These are phyloP conservation scores for Monascus ruber DNA, from an alignment of 2,329 filamentous ascomycete genomes.

Conservation along the genomic window DNA sequence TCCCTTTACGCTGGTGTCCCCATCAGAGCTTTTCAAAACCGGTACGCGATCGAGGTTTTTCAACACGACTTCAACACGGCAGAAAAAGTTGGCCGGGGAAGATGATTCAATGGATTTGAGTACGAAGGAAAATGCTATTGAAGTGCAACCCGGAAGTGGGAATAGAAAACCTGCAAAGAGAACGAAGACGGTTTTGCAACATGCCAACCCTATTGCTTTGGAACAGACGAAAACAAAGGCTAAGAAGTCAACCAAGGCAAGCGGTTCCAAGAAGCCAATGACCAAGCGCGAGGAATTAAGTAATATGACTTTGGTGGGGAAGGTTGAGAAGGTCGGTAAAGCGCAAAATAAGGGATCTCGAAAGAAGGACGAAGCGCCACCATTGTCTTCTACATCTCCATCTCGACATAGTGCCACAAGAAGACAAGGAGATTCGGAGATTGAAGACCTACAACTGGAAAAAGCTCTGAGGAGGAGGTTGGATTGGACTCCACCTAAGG, in stretches of 20 bases:
- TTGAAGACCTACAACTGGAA: slow-evolving; percentile 20
- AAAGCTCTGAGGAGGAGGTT: slow-evolving; percentile 44
- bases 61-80: not conserved
- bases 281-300: slow-evolving; percentile 13
- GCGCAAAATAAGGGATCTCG: slow-evolving; percentile 4
- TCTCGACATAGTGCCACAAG: slow-evolving; percentile 1
- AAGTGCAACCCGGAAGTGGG: slow-evolving; percentile 6
- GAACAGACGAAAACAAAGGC: slow-evolving; percentile 7
- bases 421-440: slow-evolving; percentile 7
- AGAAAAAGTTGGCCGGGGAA: slow-evolving; percentile 1
- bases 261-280: slow-evolving; percentile 10
- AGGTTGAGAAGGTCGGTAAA: slow-evolving; percentile 21
- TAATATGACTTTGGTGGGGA: slow-evolving; percentile 25
- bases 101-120: slow-evolving; percentile 1
- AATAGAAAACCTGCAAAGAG: not conserved
- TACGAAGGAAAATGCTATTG: slow-evolving; percentile 1
- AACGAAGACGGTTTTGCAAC: not conserved
- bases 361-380: slow-evolving; percentile 4
- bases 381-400: not conserved
- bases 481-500: slow-evolving; percentile 58
- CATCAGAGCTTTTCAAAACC: slow-evolving; percentile 13
- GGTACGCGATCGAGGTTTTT: slow-evolving; percentile 18
- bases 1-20: slow-evolving; percentile 16
- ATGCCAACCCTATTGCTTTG: not conserved
- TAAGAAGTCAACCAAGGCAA: slow-evolving; percentile 7